Evolutionary conservation across 2,329 filamentous ascomycete genomes (phyloP).

Genomic region (Monilinia vaccinii-corymbosi): DNA sequence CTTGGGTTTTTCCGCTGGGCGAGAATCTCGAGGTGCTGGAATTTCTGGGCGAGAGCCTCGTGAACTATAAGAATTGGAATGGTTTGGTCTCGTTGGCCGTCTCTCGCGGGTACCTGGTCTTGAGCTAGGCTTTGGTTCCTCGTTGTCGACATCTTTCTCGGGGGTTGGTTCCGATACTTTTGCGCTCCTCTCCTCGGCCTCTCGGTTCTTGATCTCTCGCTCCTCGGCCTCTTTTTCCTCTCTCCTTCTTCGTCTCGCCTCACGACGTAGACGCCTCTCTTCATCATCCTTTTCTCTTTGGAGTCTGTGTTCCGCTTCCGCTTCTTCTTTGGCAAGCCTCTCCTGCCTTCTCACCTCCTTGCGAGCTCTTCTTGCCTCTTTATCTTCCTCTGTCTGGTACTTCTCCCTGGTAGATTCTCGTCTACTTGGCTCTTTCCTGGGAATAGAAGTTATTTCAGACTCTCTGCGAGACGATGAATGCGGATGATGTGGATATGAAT

Average conservation of each 20-base stretch:
- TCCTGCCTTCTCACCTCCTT: slow-evolving; percentile 19
- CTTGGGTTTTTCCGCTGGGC: slow-evolving; percentile 8
- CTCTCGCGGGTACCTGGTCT: background rate
- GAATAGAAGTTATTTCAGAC: background rate
- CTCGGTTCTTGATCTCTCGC: background rate
- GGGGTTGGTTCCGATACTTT: background rate
- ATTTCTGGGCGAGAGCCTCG: background rate
- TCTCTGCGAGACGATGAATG: slow-evolving; percentile 6
- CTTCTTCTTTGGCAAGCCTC: slow-evolving; percentile 2
- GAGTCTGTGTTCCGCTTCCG: background rate
- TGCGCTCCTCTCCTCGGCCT: background rate
- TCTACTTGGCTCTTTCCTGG: slow-evolving; percentile 10
- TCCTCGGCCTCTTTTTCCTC: background rate
- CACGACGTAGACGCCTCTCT: background rate
- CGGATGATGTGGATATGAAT: slow-evolving; percentile 5
- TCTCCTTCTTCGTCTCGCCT: slow-evolving; percentile 1
- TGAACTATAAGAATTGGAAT: slow-evolving; percentile 1
- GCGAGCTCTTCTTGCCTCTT: slow-evolving; percentile 18
- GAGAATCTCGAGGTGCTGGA: background rate
- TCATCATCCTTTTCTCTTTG: slow-evolving; percentile 8
- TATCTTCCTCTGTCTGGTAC: slow-evolving; percentile 20
- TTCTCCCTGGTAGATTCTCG: slow-evolving; percentile 13
- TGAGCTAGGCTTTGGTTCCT: background rate
- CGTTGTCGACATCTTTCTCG: background rate
- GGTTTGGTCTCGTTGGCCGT: background rate